These are phyloP conservation scores for Bruguiera gymnorhiza DNA, from an alignment of 345 rosid species.

Conservation along the genomic window DNA sequence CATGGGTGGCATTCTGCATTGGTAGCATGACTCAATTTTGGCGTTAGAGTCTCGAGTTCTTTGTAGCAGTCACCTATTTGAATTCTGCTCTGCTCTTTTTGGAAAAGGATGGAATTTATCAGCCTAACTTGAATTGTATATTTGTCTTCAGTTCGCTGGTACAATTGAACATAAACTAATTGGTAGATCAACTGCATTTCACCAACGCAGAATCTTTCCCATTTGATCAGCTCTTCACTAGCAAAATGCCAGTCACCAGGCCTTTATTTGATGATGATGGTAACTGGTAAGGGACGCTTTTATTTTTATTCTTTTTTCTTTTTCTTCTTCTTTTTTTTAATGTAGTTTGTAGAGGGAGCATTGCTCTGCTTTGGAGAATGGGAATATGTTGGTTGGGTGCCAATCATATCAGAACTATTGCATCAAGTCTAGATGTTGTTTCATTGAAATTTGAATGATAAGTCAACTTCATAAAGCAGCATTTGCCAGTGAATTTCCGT, in stretches of 20 bases:
- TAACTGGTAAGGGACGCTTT: too few species aligned
- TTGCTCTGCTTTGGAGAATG: not conserved
- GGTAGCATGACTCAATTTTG: too few species aligned
- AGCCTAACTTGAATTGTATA: constrained; percentile 2
- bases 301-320: not conserved
- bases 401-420: not conserved
- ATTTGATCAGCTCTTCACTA: not conserved
- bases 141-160: constrained; percentile 40
- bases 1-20: too few species aligned
- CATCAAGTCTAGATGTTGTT: too few species aligned
- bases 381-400: too few species aligned
- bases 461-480: not conserved
- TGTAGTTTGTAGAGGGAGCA: not conserved
- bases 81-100: too few species aligned
- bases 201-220: constrained; percentile 3
- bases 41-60: too few species aligned
- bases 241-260: constrained; percentile 6
- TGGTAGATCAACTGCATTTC: constrained; percentile 5
- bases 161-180: constrained; percentile 43
- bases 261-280: not conserved
- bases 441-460: too few species aligned
- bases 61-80: too few species aligned
- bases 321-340: not conserved
- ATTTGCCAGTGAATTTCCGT: not conserved
- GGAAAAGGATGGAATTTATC: too few species aligned